phyloP scores from a whole-genome alignment of 73 alveolate genomes.

The Stentor coeruleus region DNA sequence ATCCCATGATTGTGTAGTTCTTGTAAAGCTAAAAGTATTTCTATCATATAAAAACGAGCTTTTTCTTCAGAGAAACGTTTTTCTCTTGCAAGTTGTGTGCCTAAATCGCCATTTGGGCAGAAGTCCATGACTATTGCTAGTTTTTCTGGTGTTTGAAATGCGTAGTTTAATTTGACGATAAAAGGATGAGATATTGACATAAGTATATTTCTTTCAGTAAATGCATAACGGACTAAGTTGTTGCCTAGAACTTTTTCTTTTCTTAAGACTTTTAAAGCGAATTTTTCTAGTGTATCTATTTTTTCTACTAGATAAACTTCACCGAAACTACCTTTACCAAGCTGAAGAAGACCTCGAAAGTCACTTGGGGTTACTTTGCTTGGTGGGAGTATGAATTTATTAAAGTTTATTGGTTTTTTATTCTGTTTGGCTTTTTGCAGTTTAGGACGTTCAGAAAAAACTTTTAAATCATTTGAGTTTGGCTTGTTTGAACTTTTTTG shows the following conservation, averaged over 20 bases:
- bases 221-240: slow-evolving; percentile 6
- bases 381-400: too few relatives aligned
- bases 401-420: neutral
- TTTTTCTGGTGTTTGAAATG: slow-evolving; percentile 67
- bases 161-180: slow-evolving; percentile 54
- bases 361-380: neutral
- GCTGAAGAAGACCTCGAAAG: slow-evolving; percentile 2
- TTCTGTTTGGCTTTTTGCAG: neutral
- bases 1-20: slow-evolving; percentile 69
- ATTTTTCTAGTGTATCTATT: neutral
- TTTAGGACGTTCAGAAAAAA: slow-evolving; percentile 12
- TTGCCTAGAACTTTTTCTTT: slow-evolving; percentile 18
- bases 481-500: neutral
- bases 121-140: slow-evolving; percentile 57
- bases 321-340: slow-evolving; percentile 17
- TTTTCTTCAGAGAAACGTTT: slow-evolving; percentile 46
- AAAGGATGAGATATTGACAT: slow-evolving; percentile 63
- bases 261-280: neutral
- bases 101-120: slow-evolving; percentile 76
- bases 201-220: slow-evolving; percentile 59
- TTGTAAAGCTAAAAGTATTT: slow-evolving; percentile 57
- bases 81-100: slow-evolving; percentile 49
- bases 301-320: slow-evolving; percentile 21
- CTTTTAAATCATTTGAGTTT: neutral
- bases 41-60: slow-evolving; percentile 64